Evolutionary conservation across 768 basidiomycete genomes (phyloP).

Genomic region (Paxillus involutus): DNA sequence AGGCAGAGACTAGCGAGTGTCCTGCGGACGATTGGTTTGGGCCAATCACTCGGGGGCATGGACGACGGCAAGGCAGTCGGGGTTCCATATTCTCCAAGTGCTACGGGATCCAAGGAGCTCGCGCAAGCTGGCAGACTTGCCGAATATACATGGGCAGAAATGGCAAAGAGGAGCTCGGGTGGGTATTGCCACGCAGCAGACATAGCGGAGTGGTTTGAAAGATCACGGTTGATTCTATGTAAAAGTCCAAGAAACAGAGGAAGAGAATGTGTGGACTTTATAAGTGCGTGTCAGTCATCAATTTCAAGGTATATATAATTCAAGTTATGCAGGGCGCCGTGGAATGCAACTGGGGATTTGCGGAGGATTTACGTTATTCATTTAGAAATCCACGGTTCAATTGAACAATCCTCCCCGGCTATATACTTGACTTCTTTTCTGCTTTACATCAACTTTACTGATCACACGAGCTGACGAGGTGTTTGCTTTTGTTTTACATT

Average conservation of each 20-base stretch:
- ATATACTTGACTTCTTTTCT: too few relatives aligned
- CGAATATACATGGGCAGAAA: constrained; percentile 72
- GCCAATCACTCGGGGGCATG: constrained; percentile 68
- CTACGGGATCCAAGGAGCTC: constrained; percentile 67
- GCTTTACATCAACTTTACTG: too few relatives aligned
- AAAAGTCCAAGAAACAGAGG: too few relatives aligned
- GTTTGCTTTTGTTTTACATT: too few relatives aligned
- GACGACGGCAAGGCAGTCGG: constrained; percentile 74
- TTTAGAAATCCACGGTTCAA: too few relatives aligned
- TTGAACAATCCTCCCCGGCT: too few relatives aligned
- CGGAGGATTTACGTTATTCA: too few relatives aligned
- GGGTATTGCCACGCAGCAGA: constrained; percentile 51
- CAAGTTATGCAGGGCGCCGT: too few relatives aligned
- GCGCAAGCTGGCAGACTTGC: constrained; percentile 53
- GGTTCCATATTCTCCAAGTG: constrained; percentile 38
- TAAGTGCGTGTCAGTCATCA: neutral
- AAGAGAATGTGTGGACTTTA: neutral
- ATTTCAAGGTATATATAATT: too few relatives aligned
- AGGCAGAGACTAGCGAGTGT: constrained; percentile 73
- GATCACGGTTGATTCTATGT: too few relatives aligned
- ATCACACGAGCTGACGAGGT: too few relatives aligned
- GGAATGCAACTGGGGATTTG: too few relatives aligned
- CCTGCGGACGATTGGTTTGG: constrained; percentile 61
- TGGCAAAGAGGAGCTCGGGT: constrained; percentile 66
- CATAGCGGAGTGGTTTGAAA: constrained; percentile 10